A percentile compares a stretch with the other conserved stretches of the same genome.
phyloP scores from a whole-genome alignment of 805 yeast species.

The Candida michaelii region DNA sequence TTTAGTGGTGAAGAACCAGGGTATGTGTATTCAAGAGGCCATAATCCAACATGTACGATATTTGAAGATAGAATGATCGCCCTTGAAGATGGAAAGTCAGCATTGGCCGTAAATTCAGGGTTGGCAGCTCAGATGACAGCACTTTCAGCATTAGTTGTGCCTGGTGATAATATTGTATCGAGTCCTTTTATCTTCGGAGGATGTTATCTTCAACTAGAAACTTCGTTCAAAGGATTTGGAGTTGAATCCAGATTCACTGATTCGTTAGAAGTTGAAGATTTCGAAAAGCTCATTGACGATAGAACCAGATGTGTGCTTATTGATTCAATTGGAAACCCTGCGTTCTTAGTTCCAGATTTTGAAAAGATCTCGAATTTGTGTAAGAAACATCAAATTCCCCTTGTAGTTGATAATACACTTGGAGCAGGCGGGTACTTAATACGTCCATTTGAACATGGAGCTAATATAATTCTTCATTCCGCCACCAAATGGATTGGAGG shows the following conservation, averaged over 20 bases:
- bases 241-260: slow-evolving; percentile 80
- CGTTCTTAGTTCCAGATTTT: slow-evolving; percentile 88
- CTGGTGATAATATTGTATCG: slow-evolving; percentile 86
- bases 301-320: slow-evolving; percentile 86
- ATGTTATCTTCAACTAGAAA: slow-evolving; percentile 90
- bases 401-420: slow-evolving; percentile 86
- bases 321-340: slow-evolving; percentile 90
- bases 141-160: slow-evolving; percentile 74
- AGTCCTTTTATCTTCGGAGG: slow-evolving; percentile 92
- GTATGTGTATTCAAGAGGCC: slow-evolving; percentile 81
- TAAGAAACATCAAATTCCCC: slow-evolving; percentile 49
- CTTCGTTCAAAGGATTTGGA: slow-evolving; percentile 84
- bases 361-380: slow-evolving; percentile 63
- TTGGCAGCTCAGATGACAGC: slow-evolving; percentile 93
- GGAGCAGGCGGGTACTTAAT: slow-evolving; percentile 85
- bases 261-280: slow-evolving; percentile 69
- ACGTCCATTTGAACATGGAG: slow-evolving; percentile 82
- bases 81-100: slow-evolving; percentile 88
- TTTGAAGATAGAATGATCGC: slow-evolving; percentile 91
- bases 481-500: slow-evolving; percentile 90
- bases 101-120: slow-evolving; percentile 86
- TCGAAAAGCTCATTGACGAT: slow-evolving; percentile 46
- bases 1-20: slow-evolving; percentile 84
- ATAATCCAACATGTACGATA: slow-evolving; percentile 90
- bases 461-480: slow-evolving; percentile 82